Conservation (phyloP, 805 yeast species). For the Suhomyces sp. region DNA sequence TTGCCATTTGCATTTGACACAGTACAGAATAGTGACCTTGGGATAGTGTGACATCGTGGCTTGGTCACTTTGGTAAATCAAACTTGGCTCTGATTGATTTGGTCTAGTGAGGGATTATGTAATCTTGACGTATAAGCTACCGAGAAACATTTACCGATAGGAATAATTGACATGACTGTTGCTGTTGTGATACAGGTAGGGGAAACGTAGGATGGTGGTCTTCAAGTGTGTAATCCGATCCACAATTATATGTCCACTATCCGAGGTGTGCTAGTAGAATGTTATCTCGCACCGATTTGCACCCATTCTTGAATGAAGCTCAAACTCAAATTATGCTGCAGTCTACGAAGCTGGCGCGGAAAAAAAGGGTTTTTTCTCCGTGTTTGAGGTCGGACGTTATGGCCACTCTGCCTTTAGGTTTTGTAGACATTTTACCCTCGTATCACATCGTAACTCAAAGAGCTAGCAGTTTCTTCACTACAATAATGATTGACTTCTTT, state of each 20-base stretch:
- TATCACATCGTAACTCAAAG: too few relatives aligned
- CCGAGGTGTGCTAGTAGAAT: not conserved
- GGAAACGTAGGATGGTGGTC: too few relatives aligned
- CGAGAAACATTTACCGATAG: not conserved
- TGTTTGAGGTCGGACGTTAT: not conserved
- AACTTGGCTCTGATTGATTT: not conserved
- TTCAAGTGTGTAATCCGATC: not conserved
- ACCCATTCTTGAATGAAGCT: not conserved
- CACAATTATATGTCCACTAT: not conserved
- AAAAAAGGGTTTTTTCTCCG: not conserved
- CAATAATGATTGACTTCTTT: too few relatives aligned
- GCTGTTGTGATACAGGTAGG: not conserved
- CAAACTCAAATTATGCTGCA: not conserved
- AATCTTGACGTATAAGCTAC: not conserved
- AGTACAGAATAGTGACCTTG: constrained; percentile 64
- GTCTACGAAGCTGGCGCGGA: not conserved
- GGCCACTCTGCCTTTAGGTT: not conserved
- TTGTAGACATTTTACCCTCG: not conserved
- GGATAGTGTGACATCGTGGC: constrained; percentile 40
- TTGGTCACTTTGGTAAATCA: not conserved
- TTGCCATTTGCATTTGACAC: constrained; percentile 87
- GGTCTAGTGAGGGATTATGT: not conserved
- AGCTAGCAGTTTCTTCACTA: too few relatives aligned
- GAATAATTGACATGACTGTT: not conserved
- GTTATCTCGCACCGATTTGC: not conserved